These are phyloP conservation scores for Diaporthe longicolla DNA, from an alignment of 2,329 filamentous ascomycete species.

Conservation along the genomic window DNA sequence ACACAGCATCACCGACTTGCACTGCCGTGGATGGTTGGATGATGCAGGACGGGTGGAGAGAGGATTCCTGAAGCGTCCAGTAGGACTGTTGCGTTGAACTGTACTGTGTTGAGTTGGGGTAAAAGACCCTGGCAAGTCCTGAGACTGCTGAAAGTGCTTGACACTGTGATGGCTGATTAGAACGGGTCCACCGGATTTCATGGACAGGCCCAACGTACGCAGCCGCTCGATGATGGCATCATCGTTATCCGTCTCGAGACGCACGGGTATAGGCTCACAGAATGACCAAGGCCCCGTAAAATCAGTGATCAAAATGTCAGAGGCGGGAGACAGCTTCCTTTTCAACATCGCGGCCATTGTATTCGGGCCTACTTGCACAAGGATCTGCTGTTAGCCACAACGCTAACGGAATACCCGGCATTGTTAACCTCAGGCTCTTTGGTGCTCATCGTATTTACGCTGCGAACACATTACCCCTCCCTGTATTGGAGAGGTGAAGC, in stretches of 20 bases:
- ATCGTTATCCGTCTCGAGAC: conserved; percentile 2
- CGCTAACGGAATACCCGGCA: not conserved
- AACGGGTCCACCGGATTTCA: not conserved
- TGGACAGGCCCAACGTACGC: conserved; percentile 3
- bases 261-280: conserved; percentile 3
- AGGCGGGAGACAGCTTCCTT: conserved; percentile 3
- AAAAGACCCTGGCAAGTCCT: conserved; percentile 12
- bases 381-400: conserved; percentile 12
- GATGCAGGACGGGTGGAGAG: conserved; percentile 19
- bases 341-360: conserved; percentile 1
- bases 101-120: conserved; percentile 23
- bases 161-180: conserved; percentile 19
- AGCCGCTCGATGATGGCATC: conserved; percentile 4
- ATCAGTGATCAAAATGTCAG: not conserved
- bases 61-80: conserved; percentile 29
- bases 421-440: too few relatives aligned
- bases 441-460: too few relatives aligned
- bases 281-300: conserved; percentile 1
- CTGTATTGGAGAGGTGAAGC: too few relatives aligned
- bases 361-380: not conserved
- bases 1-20: conserved; percentile 21
- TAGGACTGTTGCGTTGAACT: conserved; percentile 26
- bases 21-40: conserved; percentile 14
- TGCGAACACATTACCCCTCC: too few relatives aligned
- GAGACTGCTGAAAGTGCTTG: conserved; percentile 19